Conservation (phyloP, 2,329 filamentous ascomycete species). For the Mycocentrospora acerina region DNA sequence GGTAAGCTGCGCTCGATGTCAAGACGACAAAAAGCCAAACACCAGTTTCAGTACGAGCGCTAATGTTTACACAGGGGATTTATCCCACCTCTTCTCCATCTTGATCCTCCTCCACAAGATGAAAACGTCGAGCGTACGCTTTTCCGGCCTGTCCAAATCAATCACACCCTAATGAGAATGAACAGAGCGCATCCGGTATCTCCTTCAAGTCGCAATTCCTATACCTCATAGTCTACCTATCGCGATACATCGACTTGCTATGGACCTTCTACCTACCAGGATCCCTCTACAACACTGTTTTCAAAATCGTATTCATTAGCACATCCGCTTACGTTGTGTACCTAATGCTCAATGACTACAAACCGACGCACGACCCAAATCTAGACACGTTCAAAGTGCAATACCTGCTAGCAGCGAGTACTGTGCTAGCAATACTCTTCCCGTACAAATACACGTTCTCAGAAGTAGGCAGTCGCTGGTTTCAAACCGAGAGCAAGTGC, state of each 20-base stretch:
- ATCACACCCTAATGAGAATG: slow-evolving; percentile 14
- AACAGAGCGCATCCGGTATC: slow-evolving; percentile 90
- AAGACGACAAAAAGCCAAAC: slow-evolving; percentile 7
- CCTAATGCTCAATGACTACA: slow-evolving; percentile 96
- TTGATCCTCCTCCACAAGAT: slow-evolving; percentile 97
- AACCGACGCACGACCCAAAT: slow-evolving; percentile 95
- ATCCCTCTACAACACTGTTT: slow-evolving; percentile 81
- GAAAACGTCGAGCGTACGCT: slow-evolving; percentile 76
- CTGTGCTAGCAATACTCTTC: slow-evolving; percentile 75
- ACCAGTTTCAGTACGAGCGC: slow-evolving; percentile 8
- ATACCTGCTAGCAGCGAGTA: slow-evolving; percentile 83
- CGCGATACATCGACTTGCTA: slow-evolving; percentile 89
- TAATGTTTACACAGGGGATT: slow-evolving; percentile 66
- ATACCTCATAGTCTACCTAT: slow-evolving; percentile 91
- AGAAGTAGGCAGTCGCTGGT: slow-evolving; percentile 51
- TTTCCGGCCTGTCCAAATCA: neutral
- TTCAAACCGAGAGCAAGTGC: slow-evolving; percentile 1
- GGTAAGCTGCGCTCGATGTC: slow-evolving; percentile 50
- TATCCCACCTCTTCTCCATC: slow-evolving; percentile 93
- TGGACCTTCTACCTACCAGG: slow-evolving; percentile 73
- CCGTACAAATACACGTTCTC: slow-evolving; percentile 80
- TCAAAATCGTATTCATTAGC: slow-evolving; percentile 93
- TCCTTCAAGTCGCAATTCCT: slow-evolving; percentile 98
- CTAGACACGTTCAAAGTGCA: slow-evolving; percentile 97
- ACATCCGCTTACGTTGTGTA: slow-evolving; percentile 94